Percentiles rank a stretch among this genome's conserved stretches.
Conservation (phyloP, 2,329 filamentous ascomycete genomes). For the Pseudocercospora eumusae region DNA sequence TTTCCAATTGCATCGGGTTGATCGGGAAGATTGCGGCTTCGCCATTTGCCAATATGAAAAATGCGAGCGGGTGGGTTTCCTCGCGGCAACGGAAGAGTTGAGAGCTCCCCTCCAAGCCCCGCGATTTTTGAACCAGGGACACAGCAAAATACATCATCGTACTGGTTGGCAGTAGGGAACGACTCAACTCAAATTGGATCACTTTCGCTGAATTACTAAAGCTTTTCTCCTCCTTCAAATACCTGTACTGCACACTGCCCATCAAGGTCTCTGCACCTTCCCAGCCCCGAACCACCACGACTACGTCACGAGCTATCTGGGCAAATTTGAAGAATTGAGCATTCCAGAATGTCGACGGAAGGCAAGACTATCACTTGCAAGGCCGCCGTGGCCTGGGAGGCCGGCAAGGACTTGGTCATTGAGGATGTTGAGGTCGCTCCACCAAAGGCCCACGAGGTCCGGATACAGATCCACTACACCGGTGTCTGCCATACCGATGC, state of each 20-base stretch:
- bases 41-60: background rate
- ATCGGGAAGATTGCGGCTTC: constrained; percentile 19
- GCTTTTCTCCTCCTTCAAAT: constrained; percentile 7
- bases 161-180: constrained; percentile 9
- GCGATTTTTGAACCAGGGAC: background rate
- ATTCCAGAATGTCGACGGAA: constrained; percentile 54
- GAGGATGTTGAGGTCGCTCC: constrained; percentile 92
- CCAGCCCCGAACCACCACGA: background rate
- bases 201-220: background rate
- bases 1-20: constrained; percentile 11
- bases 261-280: constrained; percentile 11
- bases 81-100: constrained; percentile 6
- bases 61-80: background rate
- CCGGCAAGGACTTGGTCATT: constrained; percentile 81
- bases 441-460: constrained; percentile 89
- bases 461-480: constrained; percentile 95
- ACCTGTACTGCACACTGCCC: constrained; percentile 2
- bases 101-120: constrained; percentile 12
- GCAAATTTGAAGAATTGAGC: background rate
- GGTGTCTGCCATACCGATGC: constrained; percentile 99
- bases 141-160: constrained; percentile 6
- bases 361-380: constrained; percentile 85
- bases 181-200: constrained; percentile 19
- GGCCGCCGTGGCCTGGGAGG: constrained; percentile 95
- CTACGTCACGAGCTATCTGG: constrained; percentile 4